Evolutionary conservation across 352 stramenopile species (phyloP).

Genomic region (Globisporangium rhizosaccharum): DNA sequence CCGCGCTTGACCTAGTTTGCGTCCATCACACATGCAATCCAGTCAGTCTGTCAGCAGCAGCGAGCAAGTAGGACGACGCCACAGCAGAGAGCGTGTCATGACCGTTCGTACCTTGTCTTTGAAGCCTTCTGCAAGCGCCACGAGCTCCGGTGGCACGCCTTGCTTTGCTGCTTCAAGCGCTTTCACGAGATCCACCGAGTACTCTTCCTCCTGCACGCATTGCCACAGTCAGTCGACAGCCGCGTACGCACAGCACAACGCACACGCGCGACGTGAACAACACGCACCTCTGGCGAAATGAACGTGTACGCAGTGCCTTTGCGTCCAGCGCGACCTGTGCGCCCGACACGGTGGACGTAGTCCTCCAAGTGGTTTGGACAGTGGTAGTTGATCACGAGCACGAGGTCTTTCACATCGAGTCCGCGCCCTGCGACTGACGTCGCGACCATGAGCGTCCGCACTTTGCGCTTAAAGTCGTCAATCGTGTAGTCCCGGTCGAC

Average conservation of each 20-base stretch:
- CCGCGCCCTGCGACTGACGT: slow-evolving; percentile 96
- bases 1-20: slow-evolving; percentile 81
- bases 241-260: too few relatives aligned
- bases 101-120: slow-evolving; percentile 84
- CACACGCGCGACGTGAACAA: too few relatives aligned
- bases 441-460: slow-evolving; percentile 90
- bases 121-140: slow-evolving; percentile 91
- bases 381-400: slow-evolving; percentile 99
- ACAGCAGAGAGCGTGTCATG: neutral
- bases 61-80: too few relatives aligned
- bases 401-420: slow-evolving; percentile 97
- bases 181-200: slow-evolving; percentile 96
- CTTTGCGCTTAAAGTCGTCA: slow-evolving; percentile 97
- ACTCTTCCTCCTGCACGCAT: slow-evolving; percentile 91
- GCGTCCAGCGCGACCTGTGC: slow-evolving; percentile 93
- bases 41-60: neutral
- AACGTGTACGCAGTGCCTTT: slow-evolving; percentile 99
- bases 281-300: slow-evolving; percentile 90
- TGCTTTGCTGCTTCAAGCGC: slow-evolving; percentile 90
- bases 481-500: slow-evolving; percentile 99
- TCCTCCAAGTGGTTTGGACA: slow-evolving; percentile 99
- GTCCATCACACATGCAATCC: neutral
- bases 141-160: slow-evolving; percentile 79
- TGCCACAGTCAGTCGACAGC: neutral
- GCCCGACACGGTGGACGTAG: slow-evolving; percentile 98